Conservation (phyloP, 1,139 yeast genomes). For the Blastobotrys elegans region DNA sequence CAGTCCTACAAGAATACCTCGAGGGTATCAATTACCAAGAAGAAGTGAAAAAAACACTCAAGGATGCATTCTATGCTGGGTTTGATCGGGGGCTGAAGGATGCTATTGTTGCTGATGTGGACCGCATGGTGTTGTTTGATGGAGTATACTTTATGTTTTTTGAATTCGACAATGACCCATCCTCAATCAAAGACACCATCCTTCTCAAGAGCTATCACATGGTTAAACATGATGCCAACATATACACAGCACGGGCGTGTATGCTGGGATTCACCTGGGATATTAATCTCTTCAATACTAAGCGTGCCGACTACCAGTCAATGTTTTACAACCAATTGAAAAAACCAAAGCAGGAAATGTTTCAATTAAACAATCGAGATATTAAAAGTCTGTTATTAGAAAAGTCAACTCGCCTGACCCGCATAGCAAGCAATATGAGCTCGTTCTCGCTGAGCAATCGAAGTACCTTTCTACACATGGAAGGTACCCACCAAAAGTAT, state of each 20-base stretch:
- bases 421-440: constrained; percentile 1
- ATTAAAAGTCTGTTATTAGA: too few species aligned
- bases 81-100: constrained; percentile 8
- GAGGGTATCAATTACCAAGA: constrained; percentile 3
- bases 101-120: constrained; percentile 7
- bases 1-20: not conserved
- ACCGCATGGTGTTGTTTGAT: constrained; percentile 9
- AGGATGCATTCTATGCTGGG: constrained; percentile 2
- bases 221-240: constrained; percentile 3
- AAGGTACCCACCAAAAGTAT: not conserved
- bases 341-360: not conserved
- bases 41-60: not conserved
- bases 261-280: constrained; percentile 11
- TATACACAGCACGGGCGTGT: constrained; percentile 9
- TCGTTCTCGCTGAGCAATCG: not conserved
- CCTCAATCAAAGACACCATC: not conserved
- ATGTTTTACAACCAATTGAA: not conserved
- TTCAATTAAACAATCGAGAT: not conserved
- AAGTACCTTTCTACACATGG: not conserved
- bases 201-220: constrained; percentile 1
- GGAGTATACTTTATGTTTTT: constrained; percentile 12
- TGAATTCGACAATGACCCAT: constrained; percentile 3
- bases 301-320: not conserved
- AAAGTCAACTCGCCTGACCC: too few species aligned
- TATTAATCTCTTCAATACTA: not conserved